phyloP scores from a whole-genome alignment of 1,284 basidiomycete species.

The Neonothopanus nambi region DNA sequence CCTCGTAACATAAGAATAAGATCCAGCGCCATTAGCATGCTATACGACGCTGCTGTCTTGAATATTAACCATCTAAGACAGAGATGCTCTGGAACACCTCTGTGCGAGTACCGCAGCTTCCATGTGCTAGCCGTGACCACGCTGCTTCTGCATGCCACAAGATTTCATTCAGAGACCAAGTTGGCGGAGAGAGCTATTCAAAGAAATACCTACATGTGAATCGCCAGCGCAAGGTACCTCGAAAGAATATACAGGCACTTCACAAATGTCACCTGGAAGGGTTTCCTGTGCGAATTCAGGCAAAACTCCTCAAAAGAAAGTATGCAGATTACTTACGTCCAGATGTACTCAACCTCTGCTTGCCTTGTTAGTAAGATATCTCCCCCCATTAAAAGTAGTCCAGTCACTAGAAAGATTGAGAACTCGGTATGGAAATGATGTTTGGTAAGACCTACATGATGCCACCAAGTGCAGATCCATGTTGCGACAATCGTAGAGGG shows the following conservation, averaged over 20 bases:
- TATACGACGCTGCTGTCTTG: not conserved
- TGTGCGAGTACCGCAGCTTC: no score
- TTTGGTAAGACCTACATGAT: no score
- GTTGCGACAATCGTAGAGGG: no score
- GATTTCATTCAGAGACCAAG: not conserved
- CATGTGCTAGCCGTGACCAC: not conserved
- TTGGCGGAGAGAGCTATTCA: not conserved
- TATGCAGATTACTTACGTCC: conserved; percentile 2
- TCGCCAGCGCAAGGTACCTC: conserved; percentile 1
- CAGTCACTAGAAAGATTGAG: not conserved
- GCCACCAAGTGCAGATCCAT: no score
- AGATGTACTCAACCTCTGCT: not conserved
- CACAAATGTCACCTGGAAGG: not conserved
- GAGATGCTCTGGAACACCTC: not conserved
- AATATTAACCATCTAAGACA: not conserved
- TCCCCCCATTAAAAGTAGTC: not conserved
- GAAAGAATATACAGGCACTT: not conserved
- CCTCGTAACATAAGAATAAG: conserved; percentile 8
- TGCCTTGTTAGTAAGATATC: not conserved
- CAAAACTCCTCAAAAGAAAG: no score
- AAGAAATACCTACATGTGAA: conserved; percentile 2
- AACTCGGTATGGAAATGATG: not conserved
- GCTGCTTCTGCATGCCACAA: not conserved
- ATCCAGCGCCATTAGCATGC: conserved; percentile 2
- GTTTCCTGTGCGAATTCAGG: conserved; percentile 4